phyloP scores from a whole-genome alignment of 768 basidiomycete genomes.

The Thelephora aurantiotincta region DNA sequence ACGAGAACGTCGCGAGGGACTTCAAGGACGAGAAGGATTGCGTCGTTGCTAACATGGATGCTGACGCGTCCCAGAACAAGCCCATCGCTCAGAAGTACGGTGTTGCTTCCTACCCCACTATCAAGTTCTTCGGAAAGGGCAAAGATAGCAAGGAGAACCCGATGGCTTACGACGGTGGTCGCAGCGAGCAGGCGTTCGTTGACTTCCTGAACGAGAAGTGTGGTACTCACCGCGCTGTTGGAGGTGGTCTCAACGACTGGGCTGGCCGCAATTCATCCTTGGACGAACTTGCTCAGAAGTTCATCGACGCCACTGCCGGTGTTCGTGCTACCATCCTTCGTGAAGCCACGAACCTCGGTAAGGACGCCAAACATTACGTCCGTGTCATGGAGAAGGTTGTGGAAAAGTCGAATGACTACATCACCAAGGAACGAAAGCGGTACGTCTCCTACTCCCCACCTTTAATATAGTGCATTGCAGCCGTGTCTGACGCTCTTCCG shows the following conservation, averaged over 20 bases:
- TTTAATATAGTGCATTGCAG: slow-evolving; percentile 7
- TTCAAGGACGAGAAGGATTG: slow-evolving; percentile 74
- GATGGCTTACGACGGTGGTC: slow-evolving; percentile 52
- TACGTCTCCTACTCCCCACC: slow-evolving; percentile 22
- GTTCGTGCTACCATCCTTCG: slow-evolving; percentile 48
- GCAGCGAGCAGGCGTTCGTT: slow-evolving; percentile 66
- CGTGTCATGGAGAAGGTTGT: slow-evolving; percentile 84
- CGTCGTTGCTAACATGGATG: slow-evolving; percentile 83
- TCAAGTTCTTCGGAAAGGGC: slow-evolving; percentile 81
- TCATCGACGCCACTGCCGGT: slow-evolving; percentile 45
- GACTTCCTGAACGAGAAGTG: slow-evolving; percentile 75
- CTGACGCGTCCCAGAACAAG: slow-evolving; percentile 71
- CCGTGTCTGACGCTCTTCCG: slow-evolving; percentile 8
- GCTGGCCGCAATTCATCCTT: slow-evolving; percentile 73
- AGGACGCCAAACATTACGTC: slow-evolving; percentile 61
- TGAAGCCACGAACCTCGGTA: slow-evolving; percentile 40
- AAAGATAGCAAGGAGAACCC: slow-evolving; percentile 37
- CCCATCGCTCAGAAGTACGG: slow-evolving; percentile 57
- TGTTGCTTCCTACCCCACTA: slow-evolving; percentile 76
- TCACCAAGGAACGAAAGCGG: slow-evolving; percentile 80
- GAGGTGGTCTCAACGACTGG: slow-evolving; percentile 65
- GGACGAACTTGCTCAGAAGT: slow-evolving; percentile 64
- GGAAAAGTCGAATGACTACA: slow-evolving; percentile 54
- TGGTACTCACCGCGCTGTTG: slow-evolving; percentile 70
- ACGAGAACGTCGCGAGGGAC: slow-evolving; percentile 69